Percentiles rank a stretch among this genome's conserved stretches.
Conservation (phyloP, 73 alveolate genomes). For the Diophrys appendiculata region DNA sequence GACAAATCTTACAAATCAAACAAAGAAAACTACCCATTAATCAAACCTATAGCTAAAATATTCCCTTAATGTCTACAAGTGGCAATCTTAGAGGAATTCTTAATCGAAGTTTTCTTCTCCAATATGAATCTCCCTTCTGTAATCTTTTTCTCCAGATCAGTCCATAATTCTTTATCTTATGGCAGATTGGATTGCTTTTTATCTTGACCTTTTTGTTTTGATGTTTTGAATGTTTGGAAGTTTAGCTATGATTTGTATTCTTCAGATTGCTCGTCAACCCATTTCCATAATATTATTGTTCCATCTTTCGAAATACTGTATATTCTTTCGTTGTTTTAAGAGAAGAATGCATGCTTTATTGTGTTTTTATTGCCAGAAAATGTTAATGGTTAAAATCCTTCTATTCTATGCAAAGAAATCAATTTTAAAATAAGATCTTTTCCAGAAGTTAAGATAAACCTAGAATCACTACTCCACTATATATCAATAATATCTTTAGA, state of each 20-base stretch:
- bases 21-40: conserved; percentile 85
- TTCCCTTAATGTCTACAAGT: conserved; percentile 34
- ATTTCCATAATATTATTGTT: conserved; percentile 91
- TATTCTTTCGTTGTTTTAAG: conserved; percentile 74
- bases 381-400: conserved; percentile 84
- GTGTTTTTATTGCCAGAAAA: conserved; percentile 90
- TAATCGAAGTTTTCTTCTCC: conserved; percentile 87
- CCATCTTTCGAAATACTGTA: conserved; percentile 85
- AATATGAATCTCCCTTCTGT: conserved; percentile 80
- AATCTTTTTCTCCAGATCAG: conserved; percentile 75
- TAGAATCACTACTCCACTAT: conserved; percentile 90
- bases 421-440: conserved; percentile 87
- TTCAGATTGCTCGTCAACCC: conserved; percentile 80
- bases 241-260: conserved; percentile 68
- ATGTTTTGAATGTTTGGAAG: conserved; percentile 64
- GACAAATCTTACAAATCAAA: conserved; percentile 81
- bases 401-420: conserved; percentile 81
- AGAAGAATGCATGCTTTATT: conserved; percentile 83
- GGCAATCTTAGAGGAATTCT: conserved; percentile 12
- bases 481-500: conserved; percentile 82
- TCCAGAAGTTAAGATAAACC: conserved; percentile 87
- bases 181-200: conserved; percentile 39
- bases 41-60: conserved; percentile 81
- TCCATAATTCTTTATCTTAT: conserved; percentile 56
- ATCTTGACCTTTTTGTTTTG: conserved; percentile 40